Evolutionary conservation across 2,329 filamentous ascomycete species (phyloP).

Genomic region (Microsporum ferrugineum): DNA sequence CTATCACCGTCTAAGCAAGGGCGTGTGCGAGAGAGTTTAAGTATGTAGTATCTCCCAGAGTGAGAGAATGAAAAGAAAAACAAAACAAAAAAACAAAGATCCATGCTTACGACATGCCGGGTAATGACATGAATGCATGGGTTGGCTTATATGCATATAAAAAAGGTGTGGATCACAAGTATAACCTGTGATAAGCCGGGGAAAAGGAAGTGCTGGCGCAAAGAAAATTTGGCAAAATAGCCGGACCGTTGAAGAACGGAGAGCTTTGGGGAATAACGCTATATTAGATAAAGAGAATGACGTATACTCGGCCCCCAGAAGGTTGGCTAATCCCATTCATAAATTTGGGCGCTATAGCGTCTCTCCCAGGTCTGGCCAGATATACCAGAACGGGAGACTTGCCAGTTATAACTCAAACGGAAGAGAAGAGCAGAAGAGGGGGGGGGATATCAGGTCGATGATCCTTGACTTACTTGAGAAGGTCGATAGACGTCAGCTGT

Average conservation of each 20-base stretch:
- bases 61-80: not conserved
- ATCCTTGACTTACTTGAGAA: slow-evolving; percentile 32
- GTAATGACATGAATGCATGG: not conserved
- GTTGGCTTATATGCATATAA: not conserved
- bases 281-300: not conserved
- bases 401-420: not conserved
- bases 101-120: not conserved
- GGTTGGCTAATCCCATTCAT: not conserved
- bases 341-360: slow-evolving; percentile 3
- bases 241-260: not conserved
- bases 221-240: not conserved
- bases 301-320: slow-evolving; percentile 1
- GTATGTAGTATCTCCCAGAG: not conserved
- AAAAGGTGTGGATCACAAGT: not conserved
- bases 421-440: slow-evolving; percentile 4
- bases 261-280: not conserved
- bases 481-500: slow-evolving; percentile 39
- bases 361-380: slow-evolving; percentile 7
- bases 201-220: not conserved
- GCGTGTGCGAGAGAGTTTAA: not conserved
- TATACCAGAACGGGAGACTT: slow-evolving; percentile 11
- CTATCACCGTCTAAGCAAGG: not conserved
- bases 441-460: slow-evolving; percentile 8
- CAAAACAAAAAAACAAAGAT: not conserved
- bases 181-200: not conserved